phyloP scores from a whole-genome alignment of 176 grass and related monocot species.

The Carex scoparia region DNA sequence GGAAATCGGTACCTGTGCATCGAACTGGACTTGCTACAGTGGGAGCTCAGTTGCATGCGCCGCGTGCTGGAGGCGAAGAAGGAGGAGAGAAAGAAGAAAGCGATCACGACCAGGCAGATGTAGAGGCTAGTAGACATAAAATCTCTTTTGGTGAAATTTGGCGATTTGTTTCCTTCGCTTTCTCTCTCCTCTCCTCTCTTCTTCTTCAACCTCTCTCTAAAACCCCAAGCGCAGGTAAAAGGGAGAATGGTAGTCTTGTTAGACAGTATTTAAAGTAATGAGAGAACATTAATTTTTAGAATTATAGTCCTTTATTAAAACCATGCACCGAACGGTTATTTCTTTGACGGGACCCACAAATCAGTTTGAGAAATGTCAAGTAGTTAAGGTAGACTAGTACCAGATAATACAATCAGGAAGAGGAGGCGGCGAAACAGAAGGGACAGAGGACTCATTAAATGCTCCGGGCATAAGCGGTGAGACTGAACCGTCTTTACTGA shows the following conservation, averaged over 20 bases:
- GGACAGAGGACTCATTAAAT: not conserved
- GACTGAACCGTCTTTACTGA: too few relatives aligned
- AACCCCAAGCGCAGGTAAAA: slow-evolving; percentile 75
- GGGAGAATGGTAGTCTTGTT: not conserved
- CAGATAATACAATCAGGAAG: not conserved
- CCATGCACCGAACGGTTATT: not conserved
- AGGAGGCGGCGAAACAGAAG: not conserved
- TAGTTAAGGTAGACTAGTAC: not conserved
- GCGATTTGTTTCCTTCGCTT: slow-evolving; percentile 23
- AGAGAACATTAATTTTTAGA: not conserved
- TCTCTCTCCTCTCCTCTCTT: not conserved
- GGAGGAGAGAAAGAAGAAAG: slow-evolving; percentile 36
- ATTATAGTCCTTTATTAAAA: not conserved
- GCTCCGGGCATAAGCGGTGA: not conserved
- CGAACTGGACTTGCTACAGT: slow-evolving; percentile 67
- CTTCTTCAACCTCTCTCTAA: slow-evolving; percentile 32
- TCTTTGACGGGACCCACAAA: not conserved
- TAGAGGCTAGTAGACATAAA: slow-evolving; percentile 77
- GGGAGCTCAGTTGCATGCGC: slow-evolving; percentile 53
- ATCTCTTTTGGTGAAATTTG: not conserved
- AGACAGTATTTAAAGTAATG: slow-evolving; percentile 47
- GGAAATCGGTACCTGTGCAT: slow-evolving; percentile 53
- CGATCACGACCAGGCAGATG: slow-evolving; percentile 53
- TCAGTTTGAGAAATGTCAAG: not conserved
- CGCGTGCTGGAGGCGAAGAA: slow-evolving; percentile 38